Evolutionary conservation across 2,329 filamentous ascomycete species (phyloP), one percentile per base, ranked within the genome.

Genomic region (Aphanoascus verrucosus): DNA sequence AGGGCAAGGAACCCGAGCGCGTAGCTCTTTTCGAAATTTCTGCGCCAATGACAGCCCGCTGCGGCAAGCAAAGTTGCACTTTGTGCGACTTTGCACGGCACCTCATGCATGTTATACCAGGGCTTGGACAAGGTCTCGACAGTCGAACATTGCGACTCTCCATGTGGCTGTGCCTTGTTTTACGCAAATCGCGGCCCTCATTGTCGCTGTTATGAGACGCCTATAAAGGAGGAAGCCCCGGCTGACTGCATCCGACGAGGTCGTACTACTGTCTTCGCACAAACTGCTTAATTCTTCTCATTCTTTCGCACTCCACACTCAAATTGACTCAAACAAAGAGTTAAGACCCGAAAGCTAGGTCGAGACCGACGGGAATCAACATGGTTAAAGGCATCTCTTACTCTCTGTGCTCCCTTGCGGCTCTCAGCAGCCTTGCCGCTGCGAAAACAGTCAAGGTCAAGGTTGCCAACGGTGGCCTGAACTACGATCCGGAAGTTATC

Each of bases 391-490:
- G 19, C 1, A 34, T 47, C 32, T 40, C 4, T 11, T 48, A 40
- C 14, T 45, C 23, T 43, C 20, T 53, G 20, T 52, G 28, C 42
- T 55, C 52, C 47, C 43, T 57, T 17, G 52, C 55, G 19, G 35
- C 55, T 44, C 45, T 52, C 12, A 14, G 49, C 41, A 43, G 48
- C n/a, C 44, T 55, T 23, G 56, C 52, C 17, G 44, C 47, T 20
- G 55, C 55, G 34, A 49, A 45, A 31, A 48, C 19, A 5, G 43
- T 56, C 20, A 53, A 56, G 15, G 57, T 59, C 31, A 49, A 56
- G 8, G 57, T 59, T 43, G 57, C 47, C 38, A 45, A 56, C 8
- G 35, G 38, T 15, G 56, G 52, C 38, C 49, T 56, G n/a, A 55
- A 17, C 35, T 56, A 55, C 35, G 32, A 31, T 2, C 57, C 57